These are phyloP conservation scores for Somion occarium DNA, from an alignment of 1,284 basidiomycete genomes.

Conservation along the genomic window DNA sequence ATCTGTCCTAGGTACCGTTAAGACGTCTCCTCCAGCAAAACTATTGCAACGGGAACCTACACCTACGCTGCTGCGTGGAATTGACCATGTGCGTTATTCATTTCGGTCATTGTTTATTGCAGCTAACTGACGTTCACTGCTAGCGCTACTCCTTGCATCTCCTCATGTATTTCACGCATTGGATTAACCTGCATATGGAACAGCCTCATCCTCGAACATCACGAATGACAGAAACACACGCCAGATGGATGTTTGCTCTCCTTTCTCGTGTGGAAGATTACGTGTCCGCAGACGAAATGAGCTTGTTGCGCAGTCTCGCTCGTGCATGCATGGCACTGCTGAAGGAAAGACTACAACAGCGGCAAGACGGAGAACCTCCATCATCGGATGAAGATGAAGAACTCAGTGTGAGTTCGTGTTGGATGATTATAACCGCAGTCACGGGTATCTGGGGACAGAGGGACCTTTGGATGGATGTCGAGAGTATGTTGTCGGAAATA, in stretches of 20 bases:
- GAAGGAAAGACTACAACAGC: constrained; percentile 30
- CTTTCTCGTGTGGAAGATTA: constrained; percentile 70
- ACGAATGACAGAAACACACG: constrained; percentile 59
- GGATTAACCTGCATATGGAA: constrained; percentile 64
- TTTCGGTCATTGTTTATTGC: constrained; percentile 6
- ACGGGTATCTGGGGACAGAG: constrained; percentile 80
- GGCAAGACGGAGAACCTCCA: constrained; percentile 4
- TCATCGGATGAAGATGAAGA: constrained; percentile 1
- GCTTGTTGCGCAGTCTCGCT: constrained; percentile 71
- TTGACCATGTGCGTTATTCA: constrained; percentile 57
- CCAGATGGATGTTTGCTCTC: constrained; percentile 82
- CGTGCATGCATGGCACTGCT: constrained; percentile 65
- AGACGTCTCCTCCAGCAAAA: background rate
- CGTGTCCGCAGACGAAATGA: constrained; percentile 76
- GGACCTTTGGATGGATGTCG: constrained; percentile 82
- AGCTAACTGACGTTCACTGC: constrained; percentile 14
- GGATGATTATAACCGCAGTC: constrained; percentile 77
- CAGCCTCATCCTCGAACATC: constrained; percentile 34
- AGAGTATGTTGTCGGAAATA: constrained; percentile 26
- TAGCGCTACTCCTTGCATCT: constrained; percentile 70
- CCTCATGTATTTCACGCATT: constrained; percentile 78
- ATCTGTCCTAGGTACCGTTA: background rate
- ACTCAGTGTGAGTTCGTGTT: constrained; percentile 51
- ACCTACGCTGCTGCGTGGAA: constrained; percentile 45
- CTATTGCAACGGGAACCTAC: constrained; percentile 47